Base-by-base conservation (phyloP, 495 filamentous ascomycete species). In the Hypoxylon perforatum region DNA sequence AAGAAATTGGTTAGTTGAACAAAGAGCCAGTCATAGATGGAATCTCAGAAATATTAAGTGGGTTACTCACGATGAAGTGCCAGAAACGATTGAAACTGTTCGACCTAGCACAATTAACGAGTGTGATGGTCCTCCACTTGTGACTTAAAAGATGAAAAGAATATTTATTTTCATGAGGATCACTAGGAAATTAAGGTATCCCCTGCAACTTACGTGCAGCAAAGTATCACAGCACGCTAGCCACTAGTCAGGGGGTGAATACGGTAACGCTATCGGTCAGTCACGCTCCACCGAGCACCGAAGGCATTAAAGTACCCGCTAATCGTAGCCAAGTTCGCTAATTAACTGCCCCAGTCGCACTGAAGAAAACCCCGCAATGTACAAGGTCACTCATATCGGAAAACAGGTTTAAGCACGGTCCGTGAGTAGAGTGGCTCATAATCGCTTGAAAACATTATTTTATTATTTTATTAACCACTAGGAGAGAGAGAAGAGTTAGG, bases 251-350 rank as follows among this genome's bases (percentile, higher is more conserved):
- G 25, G 25, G 25, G 30, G 8, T 38, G 54, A n/a, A 35, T 51
- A 45, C 38, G 61, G 53, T 33, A 2, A 39, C 28, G 22, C 30
- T 48, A 57, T 57, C 18, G 53, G 61, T 58, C 15, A 21, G 52
- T 65, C 46, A 25, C 46, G 53, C 7, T 63, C 61, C 63, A 61
- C 42, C 56, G 50, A 60, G 25, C 7, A 28, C 25, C 25, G 3
- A 3, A 3, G 25, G 25, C 25, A 28, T 28, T 28, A 28, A 38
- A 11, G 14, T 56, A 65, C 25, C 25, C 7, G 48, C 49, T 44
- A 49, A 59, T 54, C 42, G 18, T 36, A 35, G 57, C 25, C 25
- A 51, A 36, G 36, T 61, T 19, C 23, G 35, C 36, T 52, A 42
- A 52, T 17, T 22, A 23, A 14, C n/a, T 61, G 19, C 48, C 57